phyloP scores from a whole-genome alignment of 495 filamentous ascomycete species.

The Penicilliopsis zonata region DNA sequence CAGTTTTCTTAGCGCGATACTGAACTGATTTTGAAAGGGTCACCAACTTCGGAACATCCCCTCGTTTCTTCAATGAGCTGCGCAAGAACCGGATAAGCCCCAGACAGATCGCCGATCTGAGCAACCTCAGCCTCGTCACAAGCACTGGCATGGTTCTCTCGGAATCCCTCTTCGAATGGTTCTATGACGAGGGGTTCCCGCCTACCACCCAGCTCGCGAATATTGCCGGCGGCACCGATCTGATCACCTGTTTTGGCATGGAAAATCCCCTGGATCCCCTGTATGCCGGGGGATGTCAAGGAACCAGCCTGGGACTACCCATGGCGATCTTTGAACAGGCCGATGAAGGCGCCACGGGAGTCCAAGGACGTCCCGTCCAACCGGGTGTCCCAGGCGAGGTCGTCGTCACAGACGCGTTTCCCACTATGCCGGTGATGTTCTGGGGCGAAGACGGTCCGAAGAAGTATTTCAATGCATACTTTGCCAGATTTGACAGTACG shows the following conservation, averaged over 20 bases:
- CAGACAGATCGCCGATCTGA: slow-evolving; percentile 47
- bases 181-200: slow-evolving; percentile 70
- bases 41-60: slow-evolving; percentile 54
- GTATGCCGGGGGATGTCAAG: slow-evolving; percentile 59
- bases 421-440: slow-evolving; percentile 61
- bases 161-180: slow-evolving; percentile 65
- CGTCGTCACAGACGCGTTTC: slow-evolving; percentile 55
- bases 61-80: slow-evolving; percentile 61
- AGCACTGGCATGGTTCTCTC: slow-evolving; percentile 72
- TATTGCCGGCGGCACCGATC: slow-evolving; percentile 68
- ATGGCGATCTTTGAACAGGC: slow-evolving; percentile 53
- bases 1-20: background rate
- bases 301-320: slow-evolving; percentile 48
- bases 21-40: slow-evolving; percentile 21
- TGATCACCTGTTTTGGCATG: slow-evolving; percentile 57
- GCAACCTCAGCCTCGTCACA: slow-evolving; percentile 42
- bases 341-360: slow-evolving; percentile 39
- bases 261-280: slow-evolving; percentile 60
- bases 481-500: slow-evolving; percentile 49
- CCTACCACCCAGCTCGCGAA: slow-evolving; percentile 50
- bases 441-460: slow-evolving; percentile 47
- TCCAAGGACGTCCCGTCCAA: slow-evolving; percentile 39
- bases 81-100: slow-evolving; percentile 47
- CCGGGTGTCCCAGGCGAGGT: slow-evolving; percentile 61
- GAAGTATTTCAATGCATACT: slow-evolving; percentile 60